Evolutionary conservation across 768 basidiomycete species (phyloP).

Genomic region (Kwoniella sp.): DNA sequence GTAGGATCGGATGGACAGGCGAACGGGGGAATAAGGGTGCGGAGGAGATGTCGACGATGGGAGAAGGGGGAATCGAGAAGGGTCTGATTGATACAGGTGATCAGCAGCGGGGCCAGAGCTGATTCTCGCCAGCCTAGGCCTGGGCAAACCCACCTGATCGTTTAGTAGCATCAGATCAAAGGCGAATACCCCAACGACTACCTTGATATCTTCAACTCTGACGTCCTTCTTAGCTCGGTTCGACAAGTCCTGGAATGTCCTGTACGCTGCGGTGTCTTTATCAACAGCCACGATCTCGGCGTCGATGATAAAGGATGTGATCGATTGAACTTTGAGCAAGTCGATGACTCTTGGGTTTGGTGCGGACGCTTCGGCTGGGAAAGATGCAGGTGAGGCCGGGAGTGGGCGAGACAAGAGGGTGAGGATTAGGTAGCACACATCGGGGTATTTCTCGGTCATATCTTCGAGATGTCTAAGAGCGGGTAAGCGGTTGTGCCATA

Average conservation of each 20-base stretch:
- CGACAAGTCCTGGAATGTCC: constrained; percentile 83
- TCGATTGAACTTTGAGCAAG: constrained; percentile 28
- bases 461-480: constrained; percentile 88
- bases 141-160: constrained; percentile 67
- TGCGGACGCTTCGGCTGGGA: constrained; percentile 38
- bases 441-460: constrained; percentile 93
- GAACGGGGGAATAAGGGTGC: constrained; percentile 65
- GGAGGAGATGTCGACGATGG: constrained; percentile 67
- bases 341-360: constrained; percentile 34
- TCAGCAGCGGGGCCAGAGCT: no score
- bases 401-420: constrained; percentile 59
- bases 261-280: constrained; percentile 64
- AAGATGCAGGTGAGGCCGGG: constrained; percentile 18
- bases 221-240: constrained; percentile 84
- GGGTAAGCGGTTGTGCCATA: no score
- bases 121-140: no score
- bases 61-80: constrained; percentile 72
- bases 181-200: constrained; percentile 78
- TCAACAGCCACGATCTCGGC: constrained; percentile 83
- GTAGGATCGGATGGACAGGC: constrained; percentile 57
- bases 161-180: constrained; percentile 90
- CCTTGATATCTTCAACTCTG: constrained; percentile 69
- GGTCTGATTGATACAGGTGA: constrained; percentile 59
- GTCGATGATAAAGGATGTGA: constrained; percentile 64
- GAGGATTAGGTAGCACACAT: constrained; percentile 67